phyloP scores from a whole-genome alignment of 352 stramenopile genomes.

The Elongisporangium undulatum region DNA sequence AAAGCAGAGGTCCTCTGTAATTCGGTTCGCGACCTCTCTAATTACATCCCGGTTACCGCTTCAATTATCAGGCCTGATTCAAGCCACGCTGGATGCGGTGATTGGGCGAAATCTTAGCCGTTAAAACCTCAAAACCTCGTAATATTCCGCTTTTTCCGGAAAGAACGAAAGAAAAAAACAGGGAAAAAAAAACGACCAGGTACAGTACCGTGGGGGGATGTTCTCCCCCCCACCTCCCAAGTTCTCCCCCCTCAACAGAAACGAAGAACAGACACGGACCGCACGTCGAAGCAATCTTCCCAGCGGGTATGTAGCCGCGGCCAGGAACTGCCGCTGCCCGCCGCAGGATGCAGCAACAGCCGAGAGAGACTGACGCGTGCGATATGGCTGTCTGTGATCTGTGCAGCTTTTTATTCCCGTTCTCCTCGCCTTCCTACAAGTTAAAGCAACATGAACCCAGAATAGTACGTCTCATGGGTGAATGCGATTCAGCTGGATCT shows the following conservation, averaged over 20 bases:
- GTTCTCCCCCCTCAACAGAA: not conserved
- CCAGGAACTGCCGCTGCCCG: too few species aligned
- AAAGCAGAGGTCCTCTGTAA: not conserved
- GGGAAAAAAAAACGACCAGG: not conserved
- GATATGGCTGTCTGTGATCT: not conserved
- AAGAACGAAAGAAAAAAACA: conserved; percentile 1
- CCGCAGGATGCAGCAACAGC: not conserved
- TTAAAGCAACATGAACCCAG: conserved; percentile 82
- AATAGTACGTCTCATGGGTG: conserved; percentile 79
- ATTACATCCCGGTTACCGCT: not conserved
- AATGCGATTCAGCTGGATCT: not conserved
- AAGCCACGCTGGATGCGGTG: not conserved
- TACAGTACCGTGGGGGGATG: not conserved
- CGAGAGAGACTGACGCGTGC: not conserved
- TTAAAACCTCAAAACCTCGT: not conserved
- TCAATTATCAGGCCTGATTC: not conserved
- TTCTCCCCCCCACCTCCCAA: not conserved
- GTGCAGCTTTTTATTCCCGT: not conserved
- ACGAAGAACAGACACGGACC: not conserved
- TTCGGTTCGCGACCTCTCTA: not conserved
- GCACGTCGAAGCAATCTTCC: not conserved
- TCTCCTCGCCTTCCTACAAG: not conserved
- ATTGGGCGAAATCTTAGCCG: not conserved
- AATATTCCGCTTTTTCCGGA: not conserved
- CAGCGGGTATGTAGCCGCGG: not conserved